These are phyloP conservation scores for Discostella stelligeroides DNA, from an alignment of 108 stramenopile species.

Conservation along the genomic window DNA sequence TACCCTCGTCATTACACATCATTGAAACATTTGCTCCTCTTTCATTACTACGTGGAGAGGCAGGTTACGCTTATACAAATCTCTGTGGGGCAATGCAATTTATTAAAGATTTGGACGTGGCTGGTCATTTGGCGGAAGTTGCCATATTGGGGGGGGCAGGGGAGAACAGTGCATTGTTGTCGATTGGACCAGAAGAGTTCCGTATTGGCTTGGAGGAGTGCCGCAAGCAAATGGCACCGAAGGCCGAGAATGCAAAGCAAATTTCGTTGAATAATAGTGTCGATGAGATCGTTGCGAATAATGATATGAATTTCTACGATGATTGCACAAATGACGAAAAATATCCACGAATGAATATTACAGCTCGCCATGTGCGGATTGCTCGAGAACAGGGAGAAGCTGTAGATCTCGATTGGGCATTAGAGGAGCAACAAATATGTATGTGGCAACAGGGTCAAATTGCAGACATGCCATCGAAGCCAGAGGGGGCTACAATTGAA, in stretches of 20 bases:
- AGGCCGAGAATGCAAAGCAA: slow-evolving; percentile 17
- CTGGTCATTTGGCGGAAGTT: slow-evolving; percentile 38
- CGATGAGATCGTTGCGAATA: slow-evolving; percentile 6
- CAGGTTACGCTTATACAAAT: slow-evolving; percentile 86
- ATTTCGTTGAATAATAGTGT: neutral
- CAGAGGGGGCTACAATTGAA: neutral
- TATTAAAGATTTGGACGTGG: slow-evolving; percentile 67
- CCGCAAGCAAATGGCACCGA: slow-evolving; percentile 17
- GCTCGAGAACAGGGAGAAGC: slow-evolving; percentile 66
- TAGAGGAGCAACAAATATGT: slow-evolving; percentile 31
- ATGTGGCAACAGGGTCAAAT: slow-evolving; percentile 44
- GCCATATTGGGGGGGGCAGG: slow-evolving; percentile 24
- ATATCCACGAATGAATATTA: slow-evolving; percentile 33
- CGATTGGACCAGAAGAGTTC: slow-evolving; percentile 67
- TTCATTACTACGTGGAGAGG: slow-evolving; percentile 74
- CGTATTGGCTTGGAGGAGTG: slow-evolving; percentile 59
- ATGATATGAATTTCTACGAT: neutral
- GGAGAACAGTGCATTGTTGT: slow-evolving; percentile 50
- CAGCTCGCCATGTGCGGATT: slow-evolving; percentile 59
- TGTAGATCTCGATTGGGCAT: slow-evolving; percentile 75
- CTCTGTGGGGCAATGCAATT: slow-evolving; percentile 87
- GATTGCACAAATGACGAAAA: slow-evolving; percentile 15
- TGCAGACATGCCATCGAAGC: slow-evolving; percentile 10
- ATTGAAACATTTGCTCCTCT: slow-evolving; percentile 67
- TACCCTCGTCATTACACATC: slow-evolving; percentile 58